Percentiles rank a stretch among this genome's conserved stretches.
phyloP scores from a whole-genome alignment of 2,329 filamentous ascomycete species.

The Fonsecaea nubica region DNA sequence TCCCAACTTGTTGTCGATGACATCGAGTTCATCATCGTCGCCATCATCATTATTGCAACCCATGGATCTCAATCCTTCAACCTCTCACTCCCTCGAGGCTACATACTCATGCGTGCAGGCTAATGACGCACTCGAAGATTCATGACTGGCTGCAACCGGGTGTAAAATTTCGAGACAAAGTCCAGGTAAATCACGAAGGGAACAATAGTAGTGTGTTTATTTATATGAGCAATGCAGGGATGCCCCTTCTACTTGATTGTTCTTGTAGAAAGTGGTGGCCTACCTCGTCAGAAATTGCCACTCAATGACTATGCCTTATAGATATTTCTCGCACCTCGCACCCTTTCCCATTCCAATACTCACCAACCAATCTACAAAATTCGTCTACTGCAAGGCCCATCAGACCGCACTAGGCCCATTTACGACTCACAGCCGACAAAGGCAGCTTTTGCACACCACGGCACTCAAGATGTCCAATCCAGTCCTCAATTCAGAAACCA shows the following conservation, averaged over 20 bases:
- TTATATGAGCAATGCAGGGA: background rate
- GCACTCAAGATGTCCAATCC: conserved; percentile 11
- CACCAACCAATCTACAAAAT: background rate
- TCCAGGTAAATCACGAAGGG: background rate
- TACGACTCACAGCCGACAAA: background rate
- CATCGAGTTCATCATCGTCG: background rate
- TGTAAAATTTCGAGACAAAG: background rate
- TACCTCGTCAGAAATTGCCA: background rate
- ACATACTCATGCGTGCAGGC: background rate
- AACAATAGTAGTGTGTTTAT: background rate
- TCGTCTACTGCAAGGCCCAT: background rate
- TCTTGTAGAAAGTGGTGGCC: background rate
- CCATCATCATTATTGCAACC: background rate
- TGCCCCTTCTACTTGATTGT: background rate
- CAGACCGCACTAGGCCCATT: background rate
- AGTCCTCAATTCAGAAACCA: conserved; percentile 40
- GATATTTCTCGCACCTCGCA: background rate
- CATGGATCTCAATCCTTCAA: background rate
- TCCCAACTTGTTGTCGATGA: background rate
- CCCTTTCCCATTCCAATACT: background rate
- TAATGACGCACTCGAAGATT: background rate
- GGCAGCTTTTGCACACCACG: background rate
- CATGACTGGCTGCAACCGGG: background rate
- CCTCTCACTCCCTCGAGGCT: background rate
- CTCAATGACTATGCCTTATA: background rate